Base-by-base conservation (phyloP, 164 flowering plant species). In the Saururus chinensis region DNA sequence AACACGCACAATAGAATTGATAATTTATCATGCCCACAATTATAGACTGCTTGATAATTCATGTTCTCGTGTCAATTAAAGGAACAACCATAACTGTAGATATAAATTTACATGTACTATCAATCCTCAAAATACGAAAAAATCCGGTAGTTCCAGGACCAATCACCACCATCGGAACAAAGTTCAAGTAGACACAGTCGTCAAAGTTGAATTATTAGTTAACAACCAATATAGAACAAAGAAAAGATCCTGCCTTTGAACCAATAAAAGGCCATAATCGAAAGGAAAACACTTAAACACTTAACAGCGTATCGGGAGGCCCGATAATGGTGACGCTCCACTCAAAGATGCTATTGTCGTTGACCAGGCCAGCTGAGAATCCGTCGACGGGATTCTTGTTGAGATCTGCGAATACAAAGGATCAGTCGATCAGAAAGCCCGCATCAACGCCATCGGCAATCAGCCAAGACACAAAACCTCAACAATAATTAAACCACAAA, bases 291-390 rank as follows among this genome's bases (percentile, higher is more conserved):
- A 68, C 79, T 68, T 60, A n/a, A n/a, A n/a, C n/a, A 81, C 82
- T 81, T n/a, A n/a, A 81, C 13, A 77, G 68, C 40, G 86, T 82
- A 62, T 82, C 92, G 5, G 95, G 92, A 48, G 95, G 92, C 26
- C 95, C 95, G 59, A 84, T 84, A 61, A 87, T 79, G 1, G 92
- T 81, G 55, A 87, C 86, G 60, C 84, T 84, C 95, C 95, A 87
- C 67, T 87, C 95, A 58, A 87, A 87, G 23, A 87, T 72, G 71
- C 84, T 84, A 62, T 24, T 71, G 55, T 85, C 92, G 52, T 87
- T 87, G 0, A 86, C 84, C 65, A 87, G 73, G 52, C 95, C 95
- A 8, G 95, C 95, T 0, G 92, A 87, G 75, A 87, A 87, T 19
- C 95, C 95, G 68, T 86, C 95, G 22, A 87, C 95, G 7, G 95